These are phyloP conservation scores for Phytophthora ohioensis DNA, from an alignment of 352 stramenopile species.

Conservation along the genomic window DNA sequence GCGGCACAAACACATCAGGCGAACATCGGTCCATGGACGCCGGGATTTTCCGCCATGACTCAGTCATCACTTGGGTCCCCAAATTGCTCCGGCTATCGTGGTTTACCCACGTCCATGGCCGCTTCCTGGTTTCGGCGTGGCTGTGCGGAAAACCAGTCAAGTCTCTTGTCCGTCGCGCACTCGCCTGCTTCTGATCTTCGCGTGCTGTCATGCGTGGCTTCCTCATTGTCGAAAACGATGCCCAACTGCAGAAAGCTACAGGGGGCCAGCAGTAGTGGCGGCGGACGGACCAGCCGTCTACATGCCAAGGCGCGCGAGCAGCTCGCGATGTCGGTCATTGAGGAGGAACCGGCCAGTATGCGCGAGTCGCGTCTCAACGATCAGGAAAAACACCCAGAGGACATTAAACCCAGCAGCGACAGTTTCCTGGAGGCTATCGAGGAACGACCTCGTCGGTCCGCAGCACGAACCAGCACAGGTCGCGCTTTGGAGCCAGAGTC, in stretches of 20 bases:
- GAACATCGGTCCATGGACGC: constrained; percentile 12
- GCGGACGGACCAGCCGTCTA: constrained; percentile 12
- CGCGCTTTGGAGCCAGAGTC: neutral
- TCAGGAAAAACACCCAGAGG: constrained; percentile 29
- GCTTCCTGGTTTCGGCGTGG: constrained; percentile 37
- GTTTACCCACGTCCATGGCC: constrained; percentile 26
- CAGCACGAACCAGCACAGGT: neutral
- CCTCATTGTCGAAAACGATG: constrained; percentile 41
- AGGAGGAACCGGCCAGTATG: constrained; percentile 36
- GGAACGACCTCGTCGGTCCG: neutral
- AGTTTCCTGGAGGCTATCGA: constrained; percentile 8
- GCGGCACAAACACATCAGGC: constrained; percentile 21
- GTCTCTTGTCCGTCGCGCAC: constrained; percentile 11
- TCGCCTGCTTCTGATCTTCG: constrained; percentile 11
- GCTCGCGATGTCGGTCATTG: constrained; percentile 43
- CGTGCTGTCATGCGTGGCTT: neutral
- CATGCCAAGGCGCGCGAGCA: constrained; percentile 16
- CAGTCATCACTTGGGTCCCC: constrained; percentile 13
- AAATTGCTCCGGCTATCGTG: constrained; percentile 29
- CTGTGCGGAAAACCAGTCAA: constrained; percentile 29
- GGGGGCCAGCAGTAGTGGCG: constrained; percentile 2
- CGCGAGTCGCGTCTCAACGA: constrained; percentile 35
- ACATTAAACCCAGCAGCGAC: constrained; percentile 28
- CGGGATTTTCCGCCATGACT: constrained; percentile 17
- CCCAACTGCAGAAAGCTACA: constrained; percentile 35